A percentile compares a stretch with the other conserved stretches of the same genome.
Evolutionary conservation across 805 yeast species (phyloP).

Genomic region (Ogataea paraovalis): DNA sequence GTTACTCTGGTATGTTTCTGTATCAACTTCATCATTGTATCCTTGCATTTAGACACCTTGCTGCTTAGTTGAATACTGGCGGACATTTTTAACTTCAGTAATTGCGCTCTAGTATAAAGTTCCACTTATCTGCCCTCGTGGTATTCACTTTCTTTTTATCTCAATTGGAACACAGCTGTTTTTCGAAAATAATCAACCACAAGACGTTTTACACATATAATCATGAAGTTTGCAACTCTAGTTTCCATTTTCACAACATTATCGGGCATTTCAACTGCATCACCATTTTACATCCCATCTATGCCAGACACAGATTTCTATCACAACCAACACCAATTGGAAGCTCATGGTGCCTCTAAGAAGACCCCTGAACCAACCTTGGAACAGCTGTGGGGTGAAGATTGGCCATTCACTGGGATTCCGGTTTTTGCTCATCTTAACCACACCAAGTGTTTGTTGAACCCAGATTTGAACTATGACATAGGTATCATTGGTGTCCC

Average conservation of each 20-base stretch:
- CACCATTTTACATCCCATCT: slow-evolving; percentile 4
- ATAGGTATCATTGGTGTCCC: slow-evolving; percentile 77
- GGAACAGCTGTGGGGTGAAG: slow-evolving; percentile 66
- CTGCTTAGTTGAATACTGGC: not conserved
- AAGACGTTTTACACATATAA: not conserved
- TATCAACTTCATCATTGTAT: no score
- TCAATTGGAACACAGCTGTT: not conserved
- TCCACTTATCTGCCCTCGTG: not conserved
- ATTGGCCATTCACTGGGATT: slow-evolving; percentile 69
- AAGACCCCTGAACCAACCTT: slow-evolving; percentile 33
- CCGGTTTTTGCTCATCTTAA: slow-evolving; percentile 74
- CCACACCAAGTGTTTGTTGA: slow-evolving; percentile 50
- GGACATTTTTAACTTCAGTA: no score
- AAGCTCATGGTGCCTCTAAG: not conserved
- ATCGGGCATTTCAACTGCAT: not conserved
- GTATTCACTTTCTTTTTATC: not conserved
- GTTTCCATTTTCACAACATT: slow-evolving; percentile 6
- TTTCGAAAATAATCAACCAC: no score
- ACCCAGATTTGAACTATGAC: slow-evolving; percentile 49
- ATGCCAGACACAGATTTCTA: not conserved
- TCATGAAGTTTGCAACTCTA: slow-evolving; percentile 6
- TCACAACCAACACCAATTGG: slow-evolving; percentile 1
- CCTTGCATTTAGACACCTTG: not conserved
- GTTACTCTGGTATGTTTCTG: no score
- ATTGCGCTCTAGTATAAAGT: not conserved